Evolutionary conservation across 73 alveolate species (phyloP).

Genomic region (Paramecium caudatum): DNA sequence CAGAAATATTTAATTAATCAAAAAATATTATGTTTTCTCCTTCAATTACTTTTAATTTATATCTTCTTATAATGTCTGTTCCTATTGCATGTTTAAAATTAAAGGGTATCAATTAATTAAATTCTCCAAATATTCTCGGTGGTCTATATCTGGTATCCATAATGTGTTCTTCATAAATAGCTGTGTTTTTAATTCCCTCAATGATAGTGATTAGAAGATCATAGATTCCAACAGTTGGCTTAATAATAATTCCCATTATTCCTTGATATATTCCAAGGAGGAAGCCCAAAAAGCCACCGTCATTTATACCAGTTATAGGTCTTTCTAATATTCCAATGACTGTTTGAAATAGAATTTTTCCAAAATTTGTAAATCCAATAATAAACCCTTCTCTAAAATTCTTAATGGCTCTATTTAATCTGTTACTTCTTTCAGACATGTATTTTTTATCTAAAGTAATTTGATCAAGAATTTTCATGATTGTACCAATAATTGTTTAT

Average conservation of each 20-base stretch:
- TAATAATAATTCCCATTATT: conserved; percentile 61
- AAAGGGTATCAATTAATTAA: conserved; percentile 60
- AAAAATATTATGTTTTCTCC: conserved; percentile 71
- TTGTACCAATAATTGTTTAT: conserved; percentile 70
- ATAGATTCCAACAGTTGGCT: conserved; percentile 75
- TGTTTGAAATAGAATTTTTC: conserved; percentile 58
- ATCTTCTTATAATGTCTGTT: conserved; percentile 75
- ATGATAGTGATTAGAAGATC: conserved; percentile 71
- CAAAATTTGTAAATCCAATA: conserved; percentile 73
- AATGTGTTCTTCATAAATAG: conserved; percentile 75
- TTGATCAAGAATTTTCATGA: conserved; percentile 68
- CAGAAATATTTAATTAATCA: conserved; percentile 68
- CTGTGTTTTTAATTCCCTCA: conserved; percentile 72
- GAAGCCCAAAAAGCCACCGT: conserved; percentile 76
- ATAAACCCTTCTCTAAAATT: conserved; percentile 75
- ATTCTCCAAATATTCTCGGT: conserved; percentile 73
- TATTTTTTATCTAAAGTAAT: conserved; percentile 71
- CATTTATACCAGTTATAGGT: conserved; percentile 70
- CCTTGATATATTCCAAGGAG: conserved; percentile 72
- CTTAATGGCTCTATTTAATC: conserved; percentile 74
- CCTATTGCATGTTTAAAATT: conserved; percentile 76
- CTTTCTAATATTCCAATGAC: conserved; percentile 71
- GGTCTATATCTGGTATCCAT: conserved; percentile 78
- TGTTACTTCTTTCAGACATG: conserved; percentile 69
- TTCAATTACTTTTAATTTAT: conserved; percentile 66